These are phyloP conservation scores for Eucalyptus fibrosa DNA, from an alignment of 345 rosid genomes.

Conservation along the genomic window DNA sequence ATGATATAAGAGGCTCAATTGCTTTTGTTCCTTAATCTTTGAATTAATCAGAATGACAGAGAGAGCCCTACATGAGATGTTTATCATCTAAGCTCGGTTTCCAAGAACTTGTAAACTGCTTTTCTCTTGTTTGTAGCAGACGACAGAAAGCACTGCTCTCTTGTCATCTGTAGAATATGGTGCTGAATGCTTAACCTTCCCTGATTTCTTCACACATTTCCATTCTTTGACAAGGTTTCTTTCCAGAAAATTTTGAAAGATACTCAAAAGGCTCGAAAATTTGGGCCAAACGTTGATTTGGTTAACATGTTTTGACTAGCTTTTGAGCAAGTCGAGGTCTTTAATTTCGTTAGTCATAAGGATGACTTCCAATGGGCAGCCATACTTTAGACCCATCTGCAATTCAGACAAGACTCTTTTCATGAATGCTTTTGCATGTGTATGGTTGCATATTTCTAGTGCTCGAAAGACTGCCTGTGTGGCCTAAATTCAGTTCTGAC, in stretches of 20 bases:
- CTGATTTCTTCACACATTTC: background rate
- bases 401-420: background rate
- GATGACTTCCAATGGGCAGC: slow-evolving; percentile 12
- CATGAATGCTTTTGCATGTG: background rate
- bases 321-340: background rate
- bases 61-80: background rate
- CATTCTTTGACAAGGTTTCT: background rate
- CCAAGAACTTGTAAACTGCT: background rate
- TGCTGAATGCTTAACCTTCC: background rate
- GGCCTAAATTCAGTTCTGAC: background rate
- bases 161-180: background rate
- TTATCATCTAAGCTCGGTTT: background rate
- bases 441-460: background rate
- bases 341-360: background rate
- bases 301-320: background rate
- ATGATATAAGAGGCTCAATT: background rate
- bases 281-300: background rate
- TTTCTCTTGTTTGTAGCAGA: background rate
- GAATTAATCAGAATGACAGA: background rate
- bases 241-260: background rate
- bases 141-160: background rate
- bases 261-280: background rate
- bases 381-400: slow-evolving; percentile 33
- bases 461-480: background rate
- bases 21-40: background rate